Evolutionary conservation across 108 stramenopile species (phyloP).

Genomic region (Nitzschia palea): DNA sequence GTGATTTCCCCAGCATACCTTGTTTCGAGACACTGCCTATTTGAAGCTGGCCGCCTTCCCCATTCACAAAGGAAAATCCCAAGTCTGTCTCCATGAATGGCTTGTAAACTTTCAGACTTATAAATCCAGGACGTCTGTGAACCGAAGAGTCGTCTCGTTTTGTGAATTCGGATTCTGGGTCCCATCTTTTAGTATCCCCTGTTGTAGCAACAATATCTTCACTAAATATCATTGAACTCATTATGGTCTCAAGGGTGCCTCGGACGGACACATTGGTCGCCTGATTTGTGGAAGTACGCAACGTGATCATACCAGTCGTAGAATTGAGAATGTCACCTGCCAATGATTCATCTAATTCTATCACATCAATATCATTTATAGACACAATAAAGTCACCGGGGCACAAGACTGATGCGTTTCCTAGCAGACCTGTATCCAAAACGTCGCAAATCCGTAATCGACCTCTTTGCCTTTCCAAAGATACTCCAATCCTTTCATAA

Average conservation of each 20-base stretch:
- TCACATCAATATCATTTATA: background rate
- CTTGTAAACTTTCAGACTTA: constrained; percentile 1
- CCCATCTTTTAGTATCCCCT: background rate
- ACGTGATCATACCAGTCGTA: background rate
- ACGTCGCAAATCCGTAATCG: background rate
- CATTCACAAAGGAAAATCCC: background rate
- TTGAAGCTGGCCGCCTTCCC: background rate
- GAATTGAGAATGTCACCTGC: background rate
- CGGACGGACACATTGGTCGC: background rate
- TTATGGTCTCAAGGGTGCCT: background rate
- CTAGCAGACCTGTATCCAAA: background rate
- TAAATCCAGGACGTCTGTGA: background rate
- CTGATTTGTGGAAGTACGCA: background rate
- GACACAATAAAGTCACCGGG: background rate
- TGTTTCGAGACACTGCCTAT: background rate
- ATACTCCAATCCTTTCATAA: background rate
- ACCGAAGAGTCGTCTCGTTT: background rate
- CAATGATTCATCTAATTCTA: background rate
- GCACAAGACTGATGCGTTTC: background rate
- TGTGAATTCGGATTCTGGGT: background rate
- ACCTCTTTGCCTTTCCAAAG: background rate
- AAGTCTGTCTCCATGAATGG: background rate
- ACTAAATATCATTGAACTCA: background rate
- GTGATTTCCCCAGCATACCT: background rate
- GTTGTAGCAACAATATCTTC: background rate